Evolutionary conservation across 805 yeast genomes (phyloP).

Genomic region (Saturnispora quitensis): DNA sequence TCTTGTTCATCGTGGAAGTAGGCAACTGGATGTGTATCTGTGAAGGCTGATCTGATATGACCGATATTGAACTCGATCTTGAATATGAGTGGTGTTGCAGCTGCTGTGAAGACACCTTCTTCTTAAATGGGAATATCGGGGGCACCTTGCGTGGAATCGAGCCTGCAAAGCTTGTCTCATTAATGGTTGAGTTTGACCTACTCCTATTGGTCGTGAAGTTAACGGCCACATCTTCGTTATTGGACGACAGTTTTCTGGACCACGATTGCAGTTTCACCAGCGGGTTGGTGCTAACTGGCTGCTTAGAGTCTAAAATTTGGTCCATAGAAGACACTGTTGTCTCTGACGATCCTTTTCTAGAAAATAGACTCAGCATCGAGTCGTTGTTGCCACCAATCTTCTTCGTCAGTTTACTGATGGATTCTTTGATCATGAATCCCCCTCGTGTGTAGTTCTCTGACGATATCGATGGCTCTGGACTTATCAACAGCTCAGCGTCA

Average conservation of each 20-base stretch:
- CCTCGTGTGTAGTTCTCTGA: not conserved
- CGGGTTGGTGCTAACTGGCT: not conserved
- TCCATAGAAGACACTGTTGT: not conserved
- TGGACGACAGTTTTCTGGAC: not conserved
- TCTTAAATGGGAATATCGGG: not conserved
- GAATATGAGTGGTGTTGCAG: not conserved
- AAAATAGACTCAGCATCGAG: not conserved
- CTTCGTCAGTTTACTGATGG: conserved; percentile 5
- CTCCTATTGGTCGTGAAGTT: not conserved
- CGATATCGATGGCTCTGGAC: not conserved
- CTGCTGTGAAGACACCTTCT: conserved; percentile 1
- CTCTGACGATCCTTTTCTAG: not conserved
- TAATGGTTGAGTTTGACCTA: not conserved
- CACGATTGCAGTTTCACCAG: not conserved
- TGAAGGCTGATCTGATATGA: not conserved
- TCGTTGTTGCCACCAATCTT: conserved; percentile 5
- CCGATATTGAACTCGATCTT: not conserved
- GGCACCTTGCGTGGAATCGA: conserved; percentile 7
- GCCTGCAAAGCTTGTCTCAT: not conserved
- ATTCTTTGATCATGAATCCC: conserved; percentile 3
- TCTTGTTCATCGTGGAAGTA: not conserved
- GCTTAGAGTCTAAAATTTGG: not conserved
- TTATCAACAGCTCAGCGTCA: not conserved
- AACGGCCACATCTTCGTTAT: not conserved
- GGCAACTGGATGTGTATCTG: not conserved